A percentile compares a stretch with the other conserved stretches of the same genome.
Evolutionary conservation across 1,284 basidiomycete genomes (phyloP).

Genomic region (Cutaneotrichosporon arboriforme): DNA sequence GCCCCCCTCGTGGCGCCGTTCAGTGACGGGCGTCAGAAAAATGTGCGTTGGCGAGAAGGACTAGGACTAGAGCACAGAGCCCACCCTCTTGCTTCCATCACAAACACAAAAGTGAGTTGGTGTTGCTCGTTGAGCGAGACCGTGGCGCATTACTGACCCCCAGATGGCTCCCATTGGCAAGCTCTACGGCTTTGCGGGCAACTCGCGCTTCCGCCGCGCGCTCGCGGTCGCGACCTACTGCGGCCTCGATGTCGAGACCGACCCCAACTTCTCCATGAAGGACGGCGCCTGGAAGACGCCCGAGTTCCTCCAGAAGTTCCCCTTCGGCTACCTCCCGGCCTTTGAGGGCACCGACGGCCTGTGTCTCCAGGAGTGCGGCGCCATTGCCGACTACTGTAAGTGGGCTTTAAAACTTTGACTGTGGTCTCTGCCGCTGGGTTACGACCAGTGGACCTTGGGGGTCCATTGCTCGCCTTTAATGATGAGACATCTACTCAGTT

Average conservation of each 20-base stretch:
- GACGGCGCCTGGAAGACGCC: constrained; percentile 58
- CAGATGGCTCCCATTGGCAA: constrained; percentile 38
- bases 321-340: constrained; percentile 77
- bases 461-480: constrained; percentile 30
- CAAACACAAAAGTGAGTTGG: constrained; percentile 15
- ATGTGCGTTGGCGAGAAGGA: background rate
- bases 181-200: constrained; percentile 39
- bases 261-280: constrained; percentile 57
- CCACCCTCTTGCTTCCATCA: background rate
- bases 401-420: constrained; percentile 32
- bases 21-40: background rate
- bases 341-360: constrained; percentile 68
- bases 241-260: constrained; percentile 63
- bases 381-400: constrained; percentile 87
- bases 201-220: constrained; percentile 55
- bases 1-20: background rate
- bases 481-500: constrained; percentile 53
- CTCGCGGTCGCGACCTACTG: constrained; percentile 65
- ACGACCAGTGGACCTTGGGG: too few relatives aligned
- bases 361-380: constrained; percentile 71
- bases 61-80: background rate
- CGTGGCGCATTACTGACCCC: constrained; percentile 2
- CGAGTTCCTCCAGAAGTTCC: constrained; percentile 73
- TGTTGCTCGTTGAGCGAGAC: background rate
- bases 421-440: background rate